phyloP scores from a whole-genome alignment of 139 green algal genomes.

The Chlorella sp. region DNA sequence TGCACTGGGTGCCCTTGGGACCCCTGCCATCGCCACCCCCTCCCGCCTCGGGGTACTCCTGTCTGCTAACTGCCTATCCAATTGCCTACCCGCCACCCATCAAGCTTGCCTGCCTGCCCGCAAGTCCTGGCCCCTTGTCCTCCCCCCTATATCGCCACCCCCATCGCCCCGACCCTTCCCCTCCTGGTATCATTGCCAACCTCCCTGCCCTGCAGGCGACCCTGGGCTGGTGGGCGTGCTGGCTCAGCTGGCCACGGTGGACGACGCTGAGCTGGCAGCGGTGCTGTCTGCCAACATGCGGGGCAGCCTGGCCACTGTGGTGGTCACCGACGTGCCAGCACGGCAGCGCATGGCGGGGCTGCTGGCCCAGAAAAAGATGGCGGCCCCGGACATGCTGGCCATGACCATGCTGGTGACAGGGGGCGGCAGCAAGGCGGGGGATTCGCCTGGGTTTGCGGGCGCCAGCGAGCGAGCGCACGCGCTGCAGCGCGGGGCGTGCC shows the following conservation, averaged over 20 bases:
- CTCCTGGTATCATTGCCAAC: too few relatives aligned
- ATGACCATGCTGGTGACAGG: not conserved
- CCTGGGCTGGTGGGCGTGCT: constrained; percentile 66
- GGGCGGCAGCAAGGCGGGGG: constrained; percentile 11
- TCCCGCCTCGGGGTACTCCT: too few relatives aligned
- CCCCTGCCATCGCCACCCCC: too few relatives aligned
- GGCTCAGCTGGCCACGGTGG: constrained; percentile 70
- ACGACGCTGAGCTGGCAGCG: constrained; percentile 54
- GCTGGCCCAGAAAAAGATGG: constrained; percentile 38
- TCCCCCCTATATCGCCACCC: not conserved
- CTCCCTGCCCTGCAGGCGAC: constrained; percentile 16
- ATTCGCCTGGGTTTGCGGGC: constrained; percentile 36
- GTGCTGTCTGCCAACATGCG: constrained; percentile 53
- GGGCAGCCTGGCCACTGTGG: constrained; percentile 38
- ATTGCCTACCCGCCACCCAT: not conserved
- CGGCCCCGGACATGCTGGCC: constrained; percentile 34
- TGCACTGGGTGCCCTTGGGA: too few relatives aligned
- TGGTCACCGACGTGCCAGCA: constrained; percentile 20
- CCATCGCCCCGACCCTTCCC: not conserved
- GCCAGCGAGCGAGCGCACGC: constrained; percentile 38
- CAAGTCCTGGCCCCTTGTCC: not conserved
- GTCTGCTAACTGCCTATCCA: not conserved
- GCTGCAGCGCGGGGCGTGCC: constrained; percentile 59
- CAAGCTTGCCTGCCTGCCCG: not conserved
- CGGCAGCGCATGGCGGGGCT: constrained; percentile 38